Percentiles rank a stretch among this genome's conserved stretches.
Conservation (phyloP, 352 stramenopile genomes). For the Blastocystis sp. region DNA sequence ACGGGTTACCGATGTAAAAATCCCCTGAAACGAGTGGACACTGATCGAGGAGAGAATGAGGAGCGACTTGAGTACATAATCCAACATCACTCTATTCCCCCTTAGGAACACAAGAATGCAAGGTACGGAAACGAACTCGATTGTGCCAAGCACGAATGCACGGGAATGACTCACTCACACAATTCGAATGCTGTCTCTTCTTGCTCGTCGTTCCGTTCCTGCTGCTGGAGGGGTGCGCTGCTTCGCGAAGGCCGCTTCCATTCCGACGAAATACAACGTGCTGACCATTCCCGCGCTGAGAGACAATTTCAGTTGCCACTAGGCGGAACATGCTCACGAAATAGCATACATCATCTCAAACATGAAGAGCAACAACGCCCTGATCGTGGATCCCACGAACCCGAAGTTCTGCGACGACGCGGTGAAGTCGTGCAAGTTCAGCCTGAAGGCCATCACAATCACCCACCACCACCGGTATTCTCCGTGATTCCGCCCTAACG, state of each 20-base stretch:
- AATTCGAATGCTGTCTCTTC: background rate
- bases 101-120: background rate
- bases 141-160: background rate
- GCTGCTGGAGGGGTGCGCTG: background rate
- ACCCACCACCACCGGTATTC: slow-evolving; percentile 58
- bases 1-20: slow-evolving; percentile 48
- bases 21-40: slow-evolving; percentile 58
- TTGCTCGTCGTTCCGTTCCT: background rate
- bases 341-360: slow-evolving; percentile 46
- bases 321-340: background rate
- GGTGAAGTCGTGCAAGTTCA: background rate
- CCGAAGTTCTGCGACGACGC: slow-evolving; percentile 48
- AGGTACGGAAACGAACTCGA: no score
- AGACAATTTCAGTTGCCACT: slow-evolving; percentile 39
- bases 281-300: slow-evolving; percentile 51
- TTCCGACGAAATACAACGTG: slow-evolving; percentile 51
- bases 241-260: background rate
- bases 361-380: slow-evolving; percentile 38
- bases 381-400: slow-evolving; percentile 33
- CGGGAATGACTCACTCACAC: background rate
- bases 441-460: slow-evolving; percentile 24
- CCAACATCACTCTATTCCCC: slow-evolving; percentile 10
- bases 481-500: background rate
- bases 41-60: slow-evolving; percentile 46
- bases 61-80: slow-evolving; percentile 44